Evolutionary conservation across 352 stramenopile species (phyloP).

Genomic region (Phytopythium vexans): DNA sequence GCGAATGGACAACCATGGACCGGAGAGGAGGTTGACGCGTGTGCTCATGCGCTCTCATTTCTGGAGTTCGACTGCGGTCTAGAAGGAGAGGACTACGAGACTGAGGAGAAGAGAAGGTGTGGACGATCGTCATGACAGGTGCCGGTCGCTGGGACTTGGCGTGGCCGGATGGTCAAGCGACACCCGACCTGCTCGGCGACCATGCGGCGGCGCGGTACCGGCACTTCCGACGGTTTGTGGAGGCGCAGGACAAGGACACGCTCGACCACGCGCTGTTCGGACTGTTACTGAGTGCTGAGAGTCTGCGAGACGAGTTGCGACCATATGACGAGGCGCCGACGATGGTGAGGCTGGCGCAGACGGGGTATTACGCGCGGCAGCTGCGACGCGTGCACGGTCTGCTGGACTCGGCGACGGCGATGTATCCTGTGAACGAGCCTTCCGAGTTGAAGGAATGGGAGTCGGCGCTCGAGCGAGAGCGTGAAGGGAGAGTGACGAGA

Average conservation of each 20-base stretch:
- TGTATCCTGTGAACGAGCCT: neutral
- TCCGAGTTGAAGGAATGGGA: neutral
- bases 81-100: too few relatives aligned
- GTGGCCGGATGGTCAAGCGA: too few relatives aligned
- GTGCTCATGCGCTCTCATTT: too few relatives aligned
- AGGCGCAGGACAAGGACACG: neutral
- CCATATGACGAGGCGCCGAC: neutral
- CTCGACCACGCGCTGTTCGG: neutral
- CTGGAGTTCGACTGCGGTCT: too few relatives aligned
- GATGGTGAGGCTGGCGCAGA: neutral
- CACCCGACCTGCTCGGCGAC: neutral
- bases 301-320: neutral
- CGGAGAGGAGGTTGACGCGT: too few relatives aligned
- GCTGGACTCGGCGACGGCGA: neutral
- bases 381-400: neutral
- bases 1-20: too few relatives aligned
- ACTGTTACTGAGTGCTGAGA: conserved; percentile 3
- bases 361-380: neutral
- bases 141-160: too few relatives aligned
- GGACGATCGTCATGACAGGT: too few relatives aligned
- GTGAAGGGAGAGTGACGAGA: neutral
- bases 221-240: neutral
- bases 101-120: too few relatives aligned
- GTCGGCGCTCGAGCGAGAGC: neutral
- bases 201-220: neutral